Percentiles rank a stretch among this genome's conserved stretches.
These are phyloP conservation scores for Venustampulla echinocandica DNA, from an alignment of 495 filamentous ascomycete species.

Conservation along the genomic window DNA sequence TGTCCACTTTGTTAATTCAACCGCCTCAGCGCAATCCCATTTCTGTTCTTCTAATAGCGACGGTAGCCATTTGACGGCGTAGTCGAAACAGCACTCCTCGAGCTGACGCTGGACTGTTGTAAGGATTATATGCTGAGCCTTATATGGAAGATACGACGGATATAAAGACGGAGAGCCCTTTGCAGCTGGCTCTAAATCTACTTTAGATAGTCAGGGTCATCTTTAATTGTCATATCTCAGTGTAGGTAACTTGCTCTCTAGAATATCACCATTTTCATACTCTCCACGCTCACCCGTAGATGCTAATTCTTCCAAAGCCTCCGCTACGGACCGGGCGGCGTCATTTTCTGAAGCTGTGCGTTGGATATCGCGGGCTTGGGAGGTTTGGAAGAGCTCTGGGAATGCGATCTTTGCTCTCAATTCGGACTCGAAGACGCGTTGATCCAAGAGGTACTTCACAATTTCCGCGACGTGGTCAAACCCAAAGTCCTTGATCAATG, in stretches of 20 bases:
- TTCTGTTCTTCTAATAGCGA: constrained; percentile 23
- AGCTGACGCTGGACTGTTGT: constrained; percentile 27
- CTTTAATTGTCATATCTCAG: not conserved
- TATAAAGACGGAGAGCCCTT: constrained; percentile 25
- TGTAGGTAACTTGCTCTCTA: constrained; percentile 8
- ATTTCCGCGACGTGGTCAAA: constrained; percentile 25
- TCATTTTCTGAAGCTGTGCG: constrained; percentile 23
- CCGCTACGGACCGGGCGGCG: constrained; percentile 21
- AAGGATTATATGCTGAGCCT: constrained; percentile 29
- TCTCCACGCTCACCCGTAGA: constrained; percentile 15
- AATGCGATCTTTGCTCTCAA: constrained; percentile 27
- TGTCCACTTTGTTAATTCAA: constrained; percentile 34
- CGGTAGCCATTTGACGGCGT: constrained; percentile 26
- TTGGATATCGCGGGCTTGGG: constrained; percentile 21
- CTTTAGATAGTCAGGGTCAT: constrained; percentile 10
- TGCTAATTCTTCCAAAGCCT: constrained; percentile 23
- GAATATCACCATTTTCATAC: constrained; percentile 5
- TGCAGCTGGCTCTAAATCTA: constrained; percentile 2
- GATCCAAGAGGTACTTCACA: constrained; percentile 23
- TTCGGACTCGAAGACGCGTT: constrained; percentile 27
- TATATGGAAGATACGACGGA: constrained; percentile 30
- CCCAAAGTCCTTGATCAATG: constrained; percentile 22
- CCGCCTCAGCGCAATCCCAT: constrained; percentile 30
- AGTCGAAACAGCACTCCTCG: constrained; percentile 34
- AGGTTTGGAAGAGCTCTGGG: constrained; percentile 27